Evolutionary conservation across 2,329 filamentous ascomycete genomes (phyloP), one percentile per base, ranked within the genome.

Genomic region (Penicillium sp.): DNA sequence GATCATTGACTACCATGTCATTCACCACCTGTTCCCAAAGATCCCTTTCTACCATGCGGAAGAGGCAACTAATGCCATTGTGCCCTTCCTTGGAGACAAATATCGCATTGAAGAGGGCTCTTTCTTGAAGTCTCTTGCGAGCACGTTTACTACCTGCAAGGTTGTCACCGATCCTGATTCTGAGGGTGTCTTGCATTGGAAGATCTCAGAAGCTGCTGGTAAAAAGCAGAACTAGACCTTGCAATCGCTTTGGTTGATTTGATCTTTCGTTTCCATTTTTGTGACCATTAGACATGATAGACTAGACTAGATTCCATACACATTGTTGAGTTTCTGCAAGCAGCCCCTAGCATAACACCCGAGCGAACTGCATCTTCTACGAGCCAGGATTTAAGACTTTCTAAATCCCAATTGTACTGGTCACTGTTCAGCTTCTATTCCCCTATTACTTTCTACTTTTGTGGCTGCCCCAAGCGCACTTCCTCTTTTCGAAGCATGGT

Each of bases 1-100:
- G 59, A 87, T 87, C 66, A 83, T 87, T 37, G 84, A 85, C 59
- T 81, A 80, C 39, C 84, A 87, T 63, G 84, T 87, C 36, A 76
- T 86, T 26, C 84, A 87, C 70, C 84, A 87, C 61, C 71, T 83
- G 19, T 83, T 85, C 69, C 81, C 84, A 72, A 80, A 72, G 6
- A 85, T 85, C 37, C 83, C 83, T 16, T 84, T 85, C 69, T 86
- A 86, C 74, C 76, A 83, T 60, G 82, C 83, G 16, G 78, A 81
- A 54, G 81, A 84, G 67, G 82, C 82, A 21, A 83, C 82, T 10
- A 75, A 79, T 44, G 79, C 81, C 48, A 81, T 85, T 67, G 75
- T 74, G 60, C 77, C 77, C 23, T 72, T 84, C 21, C 77, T 85
- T 23, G 82, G 82, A 26, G 48, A 60, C 13, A 53, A 55, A 40